phyloP scores from a whole-genome alignment of 2,329 filamentous ascomycete genomes.

The Harringtonia aguacate region DNA sequence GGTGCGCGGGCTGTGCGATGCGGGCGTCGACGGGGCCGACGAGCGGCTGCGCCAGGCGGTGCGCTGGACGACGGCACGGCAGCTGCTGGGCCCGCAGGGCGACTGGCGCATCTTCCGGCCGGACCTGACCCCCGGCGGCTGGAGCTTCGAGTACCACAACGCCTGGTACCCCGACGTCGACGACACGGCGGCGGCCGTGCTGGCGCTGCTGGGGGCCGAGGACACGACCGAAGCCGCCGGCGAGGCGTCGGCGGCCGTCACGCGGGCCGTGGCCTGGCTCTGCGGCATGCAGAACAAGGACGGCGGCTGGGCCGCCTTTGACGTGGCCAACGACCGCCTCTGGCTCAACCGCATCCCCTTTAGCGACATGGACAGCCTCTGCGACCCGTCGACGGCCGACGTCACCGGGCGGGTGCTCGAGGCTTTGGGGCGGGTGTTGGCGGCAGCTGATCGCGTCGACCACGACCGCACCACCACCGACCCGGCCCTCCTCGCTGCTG shows the following conservation, averaged over 20 bases:
- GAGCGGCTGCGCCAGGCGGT: slow-evolving; percentile 1
- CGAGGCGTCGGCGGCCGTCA: slow-evolving; percentile 2
- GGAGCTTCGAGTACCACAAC: slow-evolving; percentile 20
- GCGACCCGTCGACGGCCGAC: slow-evolving; percentile 21
- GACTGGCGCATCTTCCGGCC: slow-evolving; percentile 20
- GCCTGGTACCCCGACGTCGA: slow-evolving; percentile 22
- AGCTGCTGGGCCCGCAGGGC: slow-evolving; percentile 15
- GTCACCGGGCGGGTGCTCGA: slow-evolving; percentile 20
- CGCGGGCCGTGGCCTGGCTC: slow-evolving; percentile 15
- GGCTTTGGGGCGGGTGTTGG: slow-evolving; percentile 7
- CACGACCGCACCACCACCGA: neutral
- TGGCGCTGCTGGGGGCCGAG: slow-evolving; percentile 14
- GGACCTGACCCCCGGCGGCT: slow-evolving; percentile 15
- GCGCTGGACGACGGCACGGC: slow-evolving; percentile 13
- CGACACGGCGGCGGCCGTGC: slow-evolving; percentile 20
- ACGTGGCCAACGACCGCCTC: slow-evolving; percentile 20
- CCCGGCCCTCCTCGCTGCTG: neutral
- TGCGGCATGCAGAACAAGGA: slow-evolving; percentile 25
- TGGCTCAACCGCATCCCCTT: slow-evolving; percentile 25
- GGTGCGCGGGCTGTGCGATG: slow-evolving; percentile 18
- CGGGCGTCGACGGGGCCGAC: neutral
- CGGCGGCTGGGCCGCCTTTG: slow-evolving; percentile 25
- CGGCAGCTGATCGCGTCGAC: too few relatives aligned
- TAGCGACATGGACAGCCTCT: slow-evolving; percentile 23
- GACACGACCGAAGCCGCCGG: too few relatives aligned